Evolutionary conservation across 345 rosid species (phyloP).

Genomic region (Reutealis trisperma): DNA sequence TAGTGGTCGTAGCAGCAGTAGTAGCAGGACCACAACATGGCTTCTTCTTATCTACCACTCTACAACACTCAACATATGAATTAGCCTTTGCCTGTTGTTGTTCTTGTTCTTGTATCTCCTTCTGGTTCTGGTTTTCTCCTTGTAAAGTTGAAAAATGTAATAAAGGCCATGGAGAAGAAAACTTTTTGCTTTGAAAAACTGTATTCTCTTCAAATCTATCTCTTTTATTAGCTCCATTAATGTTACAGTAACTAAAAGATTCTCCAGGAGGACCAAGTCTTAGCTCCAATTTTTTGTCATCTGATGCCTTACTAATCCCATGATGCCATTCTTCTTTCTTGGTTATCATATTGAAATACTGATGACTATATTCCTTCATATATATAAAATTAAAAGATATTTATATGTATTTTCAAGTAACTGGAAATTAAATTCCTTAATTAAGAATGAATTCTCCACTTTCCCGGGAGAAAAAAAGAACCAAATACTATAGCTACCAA

Average conservation of each 20-base stretch:
- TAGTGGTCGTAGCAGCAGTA: background rate
- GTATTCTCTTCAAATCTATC: conserved; percentile 3
- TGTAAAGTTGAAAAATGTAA: background rate
- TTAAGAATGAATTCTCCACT: background rate
- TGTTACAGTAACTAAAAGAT: conserved; percentile 4
- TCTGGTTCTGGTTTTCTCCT: background rate
- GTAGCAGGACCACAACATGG: conserved; percentile 18
- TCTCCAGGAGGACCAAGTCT: conserved; percentile 51
- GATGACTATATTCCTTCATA: conserved; percentile 25
- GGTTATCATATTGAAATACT: conserved; percentile 5
- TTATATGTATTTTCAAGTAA: background rate
- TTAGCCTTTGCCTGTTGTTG: background rate
- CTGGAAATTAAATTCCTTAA: background rate
- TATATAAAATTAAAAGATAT: too few species aligned
- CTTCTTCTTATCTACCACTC: conserved; percentile 26
- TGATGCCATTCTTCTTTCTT: conserved; percentile 13
- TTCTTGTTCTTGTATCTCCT: background rate
- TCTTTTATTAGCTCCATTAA: conserved; percentile 36
- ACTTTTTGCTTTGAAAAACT: conserved; percentile 2
- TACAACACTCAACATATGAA: conserved; percentile 15
- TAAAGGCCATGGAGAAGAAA: conserved; percentile 16
- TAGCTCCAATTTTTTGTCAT: conserved; percentile 43
- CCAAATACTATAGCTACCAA: background rate
- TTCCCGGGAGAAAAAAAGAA: background rate
- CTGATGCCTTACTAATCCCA: conserved; percentile 3